Base-by-base conservation (phyloP, 164 flowering plant genomes). In the Malania oleifera region DNA sequence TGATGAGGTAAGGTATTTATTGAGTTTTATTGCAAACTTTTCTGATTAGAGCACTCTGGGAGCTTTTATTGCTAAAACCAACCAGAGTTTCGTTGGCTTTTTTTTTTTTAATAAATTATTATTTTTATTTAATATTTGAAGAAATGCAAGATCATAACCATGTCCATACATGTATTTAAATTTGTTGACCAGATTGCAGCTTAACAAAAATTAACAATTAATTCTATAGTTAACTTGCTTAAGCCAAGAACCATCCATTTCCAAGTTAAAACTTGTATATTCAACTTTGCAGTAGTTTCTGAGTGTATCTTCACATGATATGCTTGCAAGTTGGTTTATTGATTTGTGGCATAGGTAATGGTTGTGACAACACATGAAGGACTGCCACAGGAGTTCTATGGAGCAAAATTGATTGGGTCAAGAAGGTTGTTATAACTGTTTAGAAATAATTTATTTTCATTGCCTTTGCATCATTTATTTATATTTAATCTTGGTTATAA, bases 331-430 rank as follows among this genome's bases (percentile, higher is more conserved):
- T 18, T 23, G 18, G 54, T 7, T 57, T 18, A 51, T 38, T 67
- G 57, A 53, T 70, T 46, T 39, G 23, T 67, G 57, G 0, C 62
- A 29, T 64, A 93, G 99, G 99, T 93, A 46, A 80, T 93, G 82
- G 99, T 93, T 67, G 99, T 93, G 53, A 93, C 99, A 60, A 93
- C 99, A 14, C 97, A 90, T 69, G 99, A 90, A 81, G 97, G 97
- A 40, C 95, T 90, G 13, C 97, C 99, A 1, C 64, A 85, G 35
- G 99, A 93, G 67, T 93, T 93, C 63, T 75, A 90, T 72, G 97
- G 99, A 69, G 99, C 99, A 57, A 83, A 90, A 67, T 56, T 82
- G 61, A 80, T 93, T 51, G 97, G 97, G 19, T 93, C 97, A 64
- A 70, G 86, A 43, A 93, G 99, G 99, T 93, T 47, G 27, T 19